Base-by-base conservation (phyloP, 352 stramenopile genomes). In the Pythium apleroticum region DNA sequence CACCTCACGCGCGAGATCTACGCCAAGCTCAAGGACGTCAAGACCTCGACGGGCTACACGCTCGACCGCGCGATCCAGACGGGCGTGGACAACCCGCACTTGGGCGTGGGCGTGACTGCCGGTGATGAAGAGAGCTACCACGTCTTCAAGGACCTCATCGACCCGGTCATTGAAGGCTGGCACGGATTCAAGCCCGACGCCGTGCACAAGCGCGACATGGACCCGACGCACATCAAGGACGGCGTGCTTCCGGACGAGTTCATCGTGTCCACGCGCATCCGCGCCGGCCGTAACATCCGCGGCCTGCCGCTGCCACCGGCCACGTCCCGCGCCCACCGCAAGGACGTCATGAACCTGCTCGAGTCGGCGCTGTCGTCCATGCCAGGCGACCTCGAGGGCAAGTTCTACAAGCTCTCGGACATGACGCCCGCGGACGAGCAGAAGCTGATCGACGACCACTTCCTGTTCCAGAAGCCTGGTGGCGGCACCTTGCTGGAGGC, bases 341-440 rank as follows among this genome's bases (percentile, higher is more conserved):
- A 90, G 45, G 83, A 94, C 57, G 88, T 97, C 15, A 94, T 97
- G 80, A 80, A 87, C 58, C 62, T 91, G 56, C 86, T 97, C 63
- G 68, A 94, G 53, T 69, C 74, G 28, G 89, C 86, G 20, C 86
- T 97, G 33, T 77, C 80, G 33, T 75, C 80, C 60, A 84, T 97
- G 65, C 76, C 66, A 50, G 81, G 75, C 6, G 88, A 95, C 61
- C 68, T 89, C 41, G 71, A 74, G 12, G 89, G 89, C 58, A 91
- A 76, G 57, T 91, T 94, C 69, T 91, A 96, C 73, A 88, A 84
- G 56, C 71, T 96, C n/a, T 73, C 81, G 35, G 74, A 77, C 15
- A 91, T 93, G 78, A 78, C 78, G 4, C 72, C 80, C n/a, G 78
- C 89, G 43, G 80, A 93, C 58, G 88, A 94, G 63, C 69, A 86